phyloP scores from a whole-genome alignment of 2,329 filamentous ascomycete species.

The Ophiosphaerella narmari region DNA sequence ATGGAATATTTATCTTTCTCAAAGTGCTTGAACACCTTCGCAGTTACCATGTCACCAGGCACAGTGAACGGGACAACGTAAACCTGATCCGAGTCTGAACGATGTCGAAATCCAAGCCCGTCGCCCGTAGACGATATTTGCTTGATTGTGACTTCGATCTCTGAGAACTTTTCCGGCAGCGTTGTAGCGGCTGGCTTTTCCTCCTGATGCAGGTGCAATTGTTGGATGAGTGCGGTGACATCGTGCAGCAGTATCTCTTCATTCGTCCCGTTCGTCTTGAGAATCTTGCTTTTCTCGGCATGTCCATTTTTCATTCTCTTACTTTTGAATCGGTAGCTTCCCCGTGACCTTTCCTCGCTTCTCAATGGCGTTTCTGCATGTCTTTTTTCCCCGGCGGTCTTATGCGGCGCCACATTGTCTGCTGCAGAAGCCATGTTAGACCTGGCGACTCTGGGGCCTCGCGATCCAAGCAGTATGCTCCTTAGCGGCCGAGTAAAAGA shows the following conservation, averaged over 20 bases:
- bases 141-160: constrained; percentile 80
- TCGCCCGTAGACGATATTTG: constrained; percentile 91
- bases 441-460: constrained; percentile 10
- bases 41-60: constrained; percentile 79
- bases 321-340: constrained; percentile 48
- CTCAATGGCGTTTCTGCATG: constrained; percentile 38
- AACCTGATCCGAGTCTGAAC: constrained; percentile 66
- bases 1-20: constrained; percentile 69
- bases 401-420: constrained; percentile 33
- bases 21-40: constrained; percentile 78
- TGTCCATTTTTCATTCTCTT: constrained; percentile 55
- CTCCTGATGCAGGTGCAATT: constrained; percentile 32
- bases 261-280: constrained; percentile 52
- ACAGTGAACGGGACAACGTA: constrained; percentile 89
- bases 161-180: constrained; percentile 70
- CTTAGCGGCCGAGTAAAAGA: constrained; percentile 31
- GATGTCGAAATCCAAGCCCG: constrained; percentile 75
- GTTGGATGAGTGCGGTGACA: constrained; percentile 49
- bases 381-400: constrained; percentile 42
- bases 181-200: constrained; percentile 12
- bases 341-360: constrained; percentile 40
- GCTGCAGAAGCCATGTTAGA: constrained; percentile 43
- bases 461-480: constrained; percentile 26
- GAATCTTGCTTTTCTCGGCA: constrained; percentile 38
- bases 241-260: constrained; percentile 56